Percentiles rank a stretch among this genome's conserved stretches.
Evolutionary conservation across 345 rosid genomes (phyloP).

Genomic region (Atalantia buxifolia): DNA sequence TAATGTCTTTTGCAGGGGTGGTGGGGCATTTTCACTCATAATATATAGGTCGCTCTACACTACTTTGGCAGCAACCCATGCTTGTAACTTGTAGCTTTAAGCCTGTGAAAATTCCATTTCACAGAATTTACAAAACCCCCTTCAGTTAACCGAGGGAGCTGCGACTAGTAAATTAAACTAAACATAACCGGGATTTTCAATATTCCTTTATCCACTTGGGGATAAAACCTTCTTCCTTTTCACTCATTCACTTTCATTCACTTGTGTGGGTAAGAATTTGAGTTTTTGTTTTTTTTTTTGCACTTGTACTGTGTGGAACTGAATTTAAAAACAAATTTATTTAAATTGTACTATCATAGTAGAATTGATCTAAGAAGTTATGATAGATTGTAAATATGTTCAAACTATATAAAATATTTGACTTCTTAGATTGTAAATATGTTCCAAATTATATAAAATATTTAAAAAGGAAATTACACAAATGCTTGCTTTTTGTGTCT

Average conservation of each 20-base stretch:
- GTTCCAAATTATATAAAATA: too few relatives aligned
- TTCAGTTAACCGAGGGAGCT: not conserved
- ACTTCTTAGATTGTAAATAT: too few relatives aligned
- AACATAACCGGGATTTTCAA: not conserved
- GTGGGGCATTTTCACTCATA: conserved; percentile 37
- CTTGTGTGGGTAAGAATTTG: too few relatives aligned
- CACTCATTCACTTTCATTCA: too few relatives aligned
- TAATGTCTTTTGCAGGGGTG: conserved; percentile 30
- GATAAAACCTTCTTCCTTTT: too few relatives aligned
- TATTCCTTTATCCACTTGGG: not conserved
- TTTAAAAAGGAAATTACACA: not conserved
- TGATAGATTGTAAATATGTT: too few relatives aligned
- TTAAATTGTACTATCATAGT: too few relatives aligned
- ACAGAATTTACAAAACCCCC: not conserved
- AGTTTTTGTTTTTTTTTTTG: too few relatives aligned
- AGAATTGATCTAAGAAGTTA: too few relatives aligned
- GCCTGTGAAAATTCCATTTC: conserved; percentile 12
- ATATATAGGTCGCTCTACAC: conserved; percentile 3
- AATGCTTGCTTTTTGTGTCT: conserved; percentile 12
- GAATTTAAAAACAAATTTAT: too few relatives aligned
- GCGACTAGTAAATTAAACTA: not conserved
- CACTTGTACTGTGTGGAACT: too few relatives aligned
- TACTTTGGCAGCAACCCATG: conserved; percentile 19
- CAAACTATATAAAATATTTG: too few relatives aligned
- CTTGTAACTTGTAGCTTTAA: conserved; percentile 19